These are phyloP conservation scores for Naegleria fowleri DNA, from an alignment of 208 protist species.

Conservation along the genomic window DNA sequence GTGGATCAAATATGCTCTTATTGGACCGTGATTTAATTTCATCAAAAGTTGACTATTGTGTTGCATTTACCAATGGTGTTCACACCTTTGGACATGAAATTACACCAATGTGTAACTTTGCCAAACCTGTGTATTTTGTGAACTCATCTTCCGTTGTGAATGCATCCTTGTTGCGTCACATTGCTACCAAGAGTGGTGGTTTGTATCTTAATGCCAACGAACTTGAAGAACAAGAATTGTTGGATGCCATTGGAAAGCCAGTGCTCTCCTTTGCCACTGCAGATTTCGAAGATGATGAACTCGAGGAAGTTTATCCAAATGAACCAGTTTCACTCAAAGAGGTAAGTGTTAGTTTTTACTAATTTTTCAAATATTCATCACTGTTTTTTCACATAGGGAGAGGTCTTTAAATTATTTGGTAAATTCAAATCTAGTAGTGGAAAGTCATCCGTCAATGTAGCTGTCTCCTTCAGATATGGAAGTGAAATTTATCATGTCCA, in stretches of 20 bases:
- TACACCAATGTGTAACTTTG: not conserved
- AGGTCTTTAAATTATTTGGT: not conserved
- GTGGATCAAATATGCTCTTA: not conserved
- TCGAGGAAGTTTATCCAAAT: constrained; percentile 10
- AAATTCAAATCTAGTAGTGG: not conserved
- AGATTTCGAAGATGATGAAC: not conserved
- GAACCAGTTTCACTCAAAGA: not conserved
- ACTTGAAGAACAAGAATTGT: not conserved
- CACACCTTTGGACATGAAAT: not conserved
- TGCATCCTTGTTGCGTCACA: not conserved
- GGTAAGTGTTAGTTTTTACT: no score
- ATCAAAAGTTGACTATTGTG: not conserved
- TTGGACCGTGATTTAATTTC: not conserved
- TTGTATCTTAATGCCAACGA: not conserved
- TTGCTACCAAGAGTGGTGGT: not conserved
- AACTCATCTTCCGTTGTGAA: not conserved
- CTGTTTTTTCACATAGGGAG: no score
- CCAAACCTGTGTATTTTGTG: not conserved
- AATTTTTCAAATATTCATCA: no score
- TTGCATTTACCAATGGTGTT: constrained; percentile 7
- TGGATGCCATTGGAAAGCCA: not conserved
- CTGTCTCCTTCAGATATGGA: not conserved
- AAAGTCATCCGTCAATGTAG: not conserved
- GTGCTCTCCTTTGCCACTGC: not conserved
- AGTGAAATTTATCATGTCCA: not conserved